Base-by-base conservation (phyloP, 2,329 filamentous ascomycete species). In the Zymoseptoria tritici region DNA sequence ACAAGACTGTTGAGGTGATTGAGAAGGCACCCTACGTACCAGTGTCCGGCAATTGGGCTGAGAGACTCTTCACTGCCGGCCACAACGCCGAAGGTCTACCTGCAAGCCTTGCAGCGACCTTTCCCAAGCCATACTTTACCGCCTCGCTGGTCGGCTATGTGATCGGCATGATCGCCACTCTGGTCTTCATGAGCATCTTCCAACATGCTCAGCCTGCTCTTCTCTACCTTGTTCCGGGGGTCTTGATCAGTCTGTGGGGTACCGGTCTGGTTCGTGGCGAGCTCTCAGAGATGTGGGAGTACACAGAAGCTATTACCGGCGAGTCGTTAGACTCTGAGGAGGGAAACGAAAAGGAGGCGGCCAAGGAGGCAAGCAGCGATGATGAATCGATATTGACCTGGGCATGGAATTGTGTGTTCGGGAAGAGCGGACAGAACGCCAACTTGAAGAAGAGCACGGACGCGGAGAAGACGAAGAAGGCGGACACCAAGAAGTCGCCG, bases 211-310 rank as follows among this genome's bases (percentile, higher is more conserved):
- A 99, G 71, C 93, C 93, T 0, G 93, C 94, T 7, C 80, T 99
- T 31, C 78, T 99, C 13, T 97, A 97, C 71, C 84, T 99, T 6
- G 94, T 97, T 0, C 93, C 93, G 0, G 87, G 89, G 0, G 90
- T 97, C 0, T 77, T 97, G 4, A 79, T 83, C 1, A 83, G 87
- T 1, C 71, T 94, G 1, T 95, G 90, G 88, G 74, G 85, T 3
- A 94, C 89, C 1, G 93, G 88, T 0, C 66, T 86, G 4, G 71
- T 81, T 19, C 83, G 86, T 9, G 88, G 91, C 2, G 91, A 97
- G 70, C 64, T 93, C 2, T 79, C 78, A 55, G 75, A 85, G 50
- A 87, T 97, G 83, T 95, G 89, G 88, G 78, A 79, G 2, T 97
- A 92, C 70, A 91, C 85, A 0, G 93, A 97, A 72, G 77, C 76